Conservation (phyloP, 345 rosid species). For the Zanthoxylum bungeanum region DNA sequence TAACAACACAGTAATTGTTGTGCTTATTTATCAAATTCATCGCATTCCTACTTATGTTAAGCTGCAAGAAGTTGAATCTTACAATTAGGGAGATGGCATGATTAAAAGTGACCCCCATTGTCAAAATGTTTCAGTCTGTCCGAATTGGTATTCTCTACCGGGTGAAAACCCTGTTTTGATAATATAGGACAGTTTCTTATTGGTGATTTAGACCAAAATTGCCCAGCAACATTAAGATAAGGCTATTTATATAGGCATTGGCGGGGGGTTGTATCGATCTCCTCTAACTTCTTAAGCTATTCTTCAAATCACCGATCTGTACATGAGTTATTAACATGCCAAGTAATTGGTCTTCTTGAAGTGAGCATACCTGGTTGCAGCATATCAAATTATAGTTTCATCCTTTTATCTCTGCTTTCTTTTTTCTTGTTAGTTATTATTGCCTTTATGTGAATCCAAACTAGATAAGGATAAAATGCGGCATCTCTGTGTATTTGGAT, state of each 20-base stretch:
- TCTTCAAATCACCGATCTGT: neutral
- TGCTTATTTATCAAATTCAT: neutral
- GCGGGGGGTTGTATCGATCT: neutral
- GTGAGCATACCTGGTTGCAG: neutral
- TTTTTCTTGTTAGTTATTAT: neutral
- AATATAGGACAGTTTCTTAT: too few species aligned
- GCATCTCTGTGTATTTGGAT: neutral
- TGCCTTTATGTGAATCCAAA: neutral
- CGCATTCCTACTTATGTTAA: neutral
- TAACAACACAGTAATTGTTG: neutral
- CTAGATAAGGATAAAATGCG: neutral
- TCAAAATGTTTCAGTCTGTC: too few species aligned
- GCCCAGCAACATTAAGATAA: too few species aligned
- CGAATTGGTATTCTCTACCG: too few species aligned
- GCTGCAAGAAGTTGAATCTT: neutral
- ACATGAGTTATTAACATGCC: neutral
- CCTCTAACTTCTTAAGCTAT: neutral
- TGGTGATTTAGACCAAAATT: too few species aligned
- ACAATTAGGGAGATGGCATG: neutral
- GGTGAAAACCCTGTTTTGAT: too few species aligned
- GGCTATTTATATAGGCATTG: neutral
- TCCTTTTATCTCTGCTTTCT: neutral
- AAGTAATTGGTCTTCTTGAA: neutral
- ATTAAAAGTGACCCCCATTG: neutral
- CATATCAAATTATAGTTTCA: neutral